These are phyloP conservation scores for Plasmodium gonderi DNA, from an alignment of 169 alveolate species.

Conservation along the genomic window DNA sequence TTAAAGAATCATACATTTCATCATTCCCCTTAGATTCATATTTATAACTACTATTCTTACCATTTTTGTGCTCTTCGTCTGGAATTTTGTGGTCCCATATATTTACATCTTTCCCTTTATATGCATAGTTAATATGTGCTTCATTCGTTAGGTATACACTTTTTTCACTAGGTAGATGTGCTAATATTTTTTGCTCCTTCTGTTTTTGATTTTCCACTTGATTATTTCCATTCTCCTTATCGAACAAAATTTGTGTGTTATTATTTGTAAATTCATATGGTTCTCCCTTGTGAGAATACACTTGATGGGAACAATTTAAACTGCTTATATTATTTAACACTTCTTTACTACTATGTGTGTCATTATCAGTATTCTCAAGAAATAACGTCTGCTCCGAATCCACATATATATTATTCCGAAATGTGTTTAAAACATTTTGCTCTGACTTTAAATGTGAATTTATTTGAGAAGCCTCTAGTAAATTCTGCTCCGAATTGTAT, in stretches of 20 bases:
- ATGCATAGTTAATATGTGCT: background rate
- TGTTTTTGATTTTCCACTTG: background rate
- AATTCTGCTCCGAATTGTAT: conserved; percentile 24
- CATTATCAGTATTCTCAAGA: background rate
- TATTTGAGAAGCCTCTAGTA: background rate
- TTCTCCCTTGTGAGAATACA: background rate
- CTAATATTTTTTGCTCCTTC: background rate
- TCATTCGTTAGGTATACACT: background rate
- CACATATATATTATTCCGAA: background rate
- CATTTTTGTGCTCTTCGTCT: background rate
- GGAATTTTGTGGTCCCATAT: background rate
- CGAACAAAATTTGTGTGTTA: background rate
- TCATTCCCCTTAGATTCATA: background rate
- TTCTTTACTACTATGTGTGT: background rate
- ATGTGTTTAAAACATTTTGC: conserved; percentile 30
- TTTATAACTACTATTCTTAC: background rate
- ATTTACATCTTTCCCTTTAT: background rate
- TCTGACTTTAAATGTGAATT: conserved; percentile 1
- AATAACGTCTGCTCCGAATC: conserved; percentile 13
- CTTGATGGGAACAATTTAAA: background rate
- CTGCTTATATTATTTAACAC: background rate
- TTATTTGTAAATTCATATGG: background rate
- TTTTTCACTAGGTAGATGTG: background rate
- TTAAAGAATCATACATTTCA: background rate
- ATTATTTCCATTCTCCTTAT: background rate